Conservation (phyloP, 345 rosid genomes). For the Arabidopsis thaliana region DNA sequence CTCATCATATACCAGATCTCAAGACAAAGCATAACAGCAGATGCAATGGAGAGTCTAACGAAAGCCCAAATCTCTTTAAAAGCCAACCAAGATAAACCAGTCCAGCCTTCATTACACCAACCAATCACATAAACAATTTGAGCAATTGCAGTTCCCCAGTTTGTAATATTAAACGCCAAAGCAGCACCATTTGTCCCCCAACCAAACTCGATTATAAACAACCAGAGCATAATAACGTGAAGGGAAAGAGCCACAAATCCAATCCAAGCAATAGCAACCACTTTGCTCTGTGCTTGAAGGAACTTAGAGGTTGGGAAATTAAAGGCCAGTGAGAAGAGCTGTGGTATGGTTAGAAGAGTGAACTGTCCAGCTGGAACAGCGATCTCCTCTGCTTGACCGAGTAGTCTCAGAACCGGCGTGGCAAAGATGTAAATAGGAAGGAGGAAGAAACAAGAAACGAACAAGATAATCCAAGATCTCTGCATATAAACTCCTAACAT, state of each 20-base stretch:
- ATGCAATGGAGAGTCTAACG: constrained; percentile 76
- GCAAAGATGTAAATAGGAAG: constrained; percentile 70
- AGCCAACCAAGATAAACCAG: constrained; percentile 66
- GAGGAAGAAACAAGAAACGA: constrained; percentile 50
- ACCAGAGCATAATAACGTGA: constrained; percentile 57
- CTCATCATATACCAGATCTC: constrained; percentile 93
- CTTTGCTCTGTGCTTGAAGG: constrained; percentile 87
- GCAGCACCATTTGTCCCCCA: constrained; percentile 77
- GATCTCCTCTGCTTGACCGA: constrained; percentile 64
- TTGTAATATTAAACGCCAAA: constrained; percentile 57
- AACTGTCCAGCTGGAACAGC: constrained; percentile 66
- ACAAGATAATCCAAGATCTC: constrained; percentile 73
- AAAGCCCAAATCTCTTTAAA: constrained; percentile 75
- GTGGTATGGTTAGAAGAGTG: constrained; percentile 60
- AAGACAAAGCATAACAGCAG: constrained; percentile 85
- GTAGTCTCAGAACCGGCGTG: constrained; percentile 60
- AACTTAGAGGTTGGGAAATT: constrained; percentile 70
- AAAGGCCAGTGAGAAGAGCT: constrained; percentile 68
- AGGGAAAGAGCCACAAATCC: constrained; percentile 50
- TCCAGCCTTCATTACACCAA: constrained; percentile 74
- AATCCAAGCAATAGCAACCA: constrained; percentile 60
- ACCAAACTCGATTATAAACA: constrained; percentile 50
- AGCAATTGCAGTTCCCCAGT: constrained; percentile 55
- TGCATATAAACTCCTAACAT: constrained; percentile 86
- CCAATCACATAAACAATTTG: constrained; percentile 59